Conservation (phyloP, 2,329 filamentous ascomycete genomes). For the Pezicula rhizophila region DNA sequence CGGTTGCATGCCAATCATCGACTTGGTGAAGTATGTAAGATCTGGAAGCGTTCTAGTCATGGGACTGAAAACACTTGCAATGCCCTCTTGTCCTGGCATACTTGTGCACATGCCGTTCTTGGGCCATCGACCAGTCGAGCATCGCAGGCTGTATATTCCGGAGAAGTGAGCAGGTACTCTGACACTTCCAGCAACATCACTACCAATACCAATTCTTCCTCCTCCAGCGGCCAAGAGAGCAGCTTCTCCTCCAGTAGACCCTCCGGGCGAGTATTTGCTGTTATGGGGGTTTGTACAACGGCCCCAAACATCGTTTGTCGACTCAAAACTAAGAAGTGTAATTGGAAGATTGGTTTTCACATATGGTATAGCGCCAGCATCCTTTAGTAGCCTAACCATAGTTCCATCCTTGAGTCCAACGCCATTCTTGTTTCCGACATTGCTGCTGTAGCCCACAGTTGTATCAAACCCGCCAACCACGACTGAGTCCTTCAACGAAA, state of each 20-base stretch:
- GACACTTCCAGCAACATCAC: conserved; percentile 86
- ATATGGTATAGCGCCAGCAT: conserved; percentile 83
- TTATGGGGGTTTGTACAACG: conserved; percentile 78
- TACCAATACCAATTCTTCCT: conserved; percentile 82
- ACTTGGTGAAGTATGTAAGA: conserved; percentile 75
- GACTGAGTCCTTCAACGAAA: conserved; percentile 78
- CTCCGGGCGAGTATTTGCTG: conserved; percentile 76
- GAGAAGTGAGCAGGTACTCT: conserved; percentile 83
- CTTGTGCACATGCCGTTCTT: conserved; percentile 78
- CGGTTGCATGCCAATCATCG: conserved; percentile 72
- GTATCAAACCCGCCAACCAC: conserved; percentile 79
- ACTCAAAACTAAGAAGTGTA: conserved; percentile 43
- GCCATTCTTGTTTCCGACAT: conserved; percentile 58
- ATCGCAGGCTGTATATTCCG: conserved; percentile 80
- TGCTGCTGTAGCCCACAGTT: conserved; percentile 71
- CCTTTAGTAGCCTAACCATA: conserved; percentile 71
- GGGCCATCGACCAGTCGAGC: conserved; percentile 85
- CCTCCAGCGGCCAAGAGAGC: conserved; percentile 75
- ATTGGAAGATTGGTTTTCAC: conserved; percentile 89
- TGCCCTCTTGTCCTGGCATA: conserved; percentile 88
- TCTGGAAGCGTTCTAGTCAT: conserved; percentile 86
- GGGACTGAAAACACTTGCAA: conserved; percentile 83
- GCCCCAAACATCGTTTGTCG: conserved; percentile 68
- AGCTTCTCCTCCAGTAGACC: conserved; percentile 67
- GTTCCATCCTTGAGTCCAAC: conserved; percentile 68